Conservation (phyloP, 2,329 filamentous ascomycete species). For the Xylaria sp. region DNA sequence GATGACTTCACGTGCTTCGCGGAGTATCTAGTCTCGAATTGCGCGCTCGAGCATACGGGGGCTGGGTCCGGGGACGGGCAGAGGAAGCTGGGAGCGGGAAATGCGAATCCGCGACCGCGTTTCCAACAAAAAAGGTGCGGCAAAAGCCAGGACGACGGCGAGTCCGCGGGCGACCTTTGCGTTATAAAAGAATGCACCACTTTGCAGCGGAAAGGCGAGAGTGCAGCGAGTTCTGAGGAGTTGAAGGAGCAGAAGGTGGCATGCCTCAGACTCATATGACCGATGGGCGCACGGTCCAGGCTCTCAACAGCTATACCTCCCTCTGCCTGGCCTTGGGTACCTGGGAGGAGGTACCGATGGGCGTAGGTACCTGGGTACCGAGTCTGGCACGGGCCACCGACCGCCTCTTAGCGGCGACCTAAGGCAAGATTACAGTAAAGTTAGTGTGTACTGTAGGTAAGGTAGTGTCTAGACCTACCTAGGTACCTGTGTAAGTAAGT, state of each 20-base stretch:
- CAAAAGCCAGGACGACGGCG: conserved; percentile 15
- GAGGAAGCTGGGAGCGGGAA: conserved; percentile 31
- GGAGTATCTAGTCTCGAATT: conserved; percentile 37
- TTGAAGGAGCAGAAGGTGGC: conserved; percentile 39
- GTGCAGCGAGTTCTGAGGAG: conserved; percentile 36
- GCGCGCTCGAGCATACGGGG: conserved; percentile 37
- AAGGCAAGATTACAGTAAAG: not conserved
- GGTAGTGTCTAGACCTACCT: not conserved
- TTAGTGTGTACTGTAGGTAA: not conserved
- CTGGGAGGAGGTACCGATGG: not conserved
- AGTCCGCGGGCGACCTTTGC: conserved; percentile 25
- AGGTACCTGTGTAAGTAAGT: not conserved
- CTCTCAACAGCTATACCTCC: no score
- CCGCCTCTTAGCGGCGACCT: conserved; percentile 24
- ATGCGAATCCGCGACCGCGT: conserved; percentile 29
- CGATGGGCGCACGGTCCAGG: conserved; percentile 29
- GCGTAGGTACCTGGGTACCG: no score
- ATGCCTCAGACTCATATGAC: conserved; percentile 36
- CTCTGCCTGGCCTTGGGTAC: conserved; percentile 6
- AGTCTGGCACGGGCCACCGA: conserved; percentile 29
- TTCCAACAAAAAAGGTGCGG: conserved; percentile 27
- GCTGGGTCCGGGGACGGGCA: conserved; percentile 29
- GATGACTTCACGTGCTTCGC: conserved; percentile 43
- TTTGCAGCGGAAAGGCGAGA: conserved; percentile 33
- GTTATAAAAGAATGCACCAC: conserved; percentile 30